Percentiles rank a stretch among this genome's conserved stretches.
These are phyloP conservation scores for Beauveria scarabaeidicola DNA, from an alignment of 2,329 filamentous ascomycete genomes.

Conservation along the genomic window DNA sequence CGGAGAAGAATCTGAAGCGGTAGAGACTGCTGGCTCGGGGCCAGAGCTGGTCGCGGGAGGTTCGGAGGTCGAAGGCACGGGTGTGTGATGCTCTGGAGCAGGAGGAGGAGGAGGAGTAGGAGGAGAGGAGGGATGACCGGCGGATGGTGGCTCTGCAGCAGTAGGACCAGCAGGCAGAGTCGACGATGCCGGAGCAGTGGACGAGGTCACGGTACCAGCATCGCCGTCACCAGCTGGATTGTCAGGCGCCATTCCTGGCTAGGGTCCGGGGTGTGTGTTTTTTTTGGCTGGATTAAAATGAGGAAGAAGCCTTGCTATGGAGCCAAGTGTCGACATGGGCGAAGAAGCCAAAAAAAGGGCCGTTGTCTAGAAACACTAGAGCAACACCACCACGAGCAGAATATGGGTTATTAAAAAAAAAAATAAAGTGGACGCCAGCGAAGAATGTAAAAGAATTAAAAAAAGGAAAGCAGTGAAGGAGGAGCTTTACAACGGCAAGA, in stretches of 20 bases:
- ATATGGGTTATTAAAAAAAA: neutral
- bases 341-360: slow-evolving; percentile 2
- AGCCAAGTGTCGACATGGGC: slow-evolving; percentile 10
- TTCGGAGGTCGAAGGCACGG: neutral
- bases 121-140: slow-evolving; percentile 5
- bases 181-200: slow-evolving; percentile 3
- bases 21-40: neutral
- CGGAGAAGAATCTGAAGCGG: slow-evolving; percentile 1
- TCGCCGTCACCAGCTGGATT: slow-evolving; percentile 8
- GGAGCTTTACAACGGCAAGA: neutral
- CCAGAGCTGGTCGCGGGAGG: neutral
- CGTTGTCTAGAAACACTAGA: slow-evolving; percentile 1
- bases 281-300: slow-evolving; percentile 10
- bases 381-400: neutral
- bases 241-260: slow-evolving; percentile 8
- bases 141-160: slow-evolving; percentile 1
- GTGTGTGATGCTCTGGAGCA: neutral
- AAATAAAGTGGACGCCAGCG: neutral
- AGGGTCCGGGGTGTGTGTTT: slow-evolving; percentile 6
- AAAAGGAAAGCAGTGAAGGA: neutral
- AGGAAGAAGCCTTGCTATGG: slow-evolving; percentile 8
- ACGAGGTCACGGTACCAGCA: slow-evolving; percentile 3
- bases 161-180: slow-evolving; percentile 9
- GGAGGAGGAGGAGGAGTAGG: slow-evolving; percentile 7
- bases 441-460: neutral